These are phyloP conservation scores for Aphanomyces cochlioides DNA, from an alignment of 352 stramenopile genomes.

Conservation along the genomic window DNA sequence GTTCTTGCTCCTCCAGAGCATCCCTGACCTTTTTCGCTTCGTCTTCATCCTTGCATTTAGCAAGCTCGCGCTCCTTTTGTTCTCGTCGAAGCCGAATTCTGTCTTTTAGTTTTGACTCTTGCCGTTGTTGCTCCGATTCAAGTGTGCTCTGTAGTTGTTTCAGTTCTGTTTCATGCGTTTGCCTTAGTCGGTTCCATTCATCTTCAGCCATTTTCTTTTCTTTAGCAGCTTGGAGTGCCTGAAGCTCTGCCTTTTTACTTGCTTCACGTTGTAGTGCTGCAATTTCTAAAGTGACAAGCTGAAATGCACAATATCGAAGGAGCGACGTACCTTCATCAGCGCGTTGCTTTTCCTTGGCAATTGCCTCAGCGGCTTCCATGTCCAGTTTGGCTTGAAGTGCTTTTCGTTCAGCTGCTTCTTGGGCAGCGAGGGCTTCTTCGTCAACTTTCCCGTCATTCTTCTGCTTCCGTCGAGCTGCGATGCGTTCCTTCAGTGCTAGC, in stretches of 20 bases:
- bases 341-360: conserved; percentile 38
- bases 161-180: conserved; percentile 60
- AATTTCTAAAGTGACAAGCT: conserved; percentile 20
- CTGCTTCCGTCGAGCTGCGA: conserved; percentile 37
- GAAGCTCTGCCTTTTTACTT: conserved; percentile 10
- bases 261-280: conserved; percentile 23
- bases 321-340: conserved; percentile 17
- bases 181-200: conserved; percentile 51
- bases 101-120: conserved; percentile 57
- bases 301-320: conserved; percentile 16
- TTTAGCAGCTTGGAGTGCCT: conserved; percentile 16
- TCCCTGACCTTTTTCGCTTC: conserved; percentile 23
- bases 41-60: not conserved
- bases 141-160: conserved; percentile 43
- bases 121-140: conserved; percentile 49
- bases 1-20: conserved; percentile 24
- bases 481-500: conserved; percentile 47
- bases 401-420: conserved; percentile 38
- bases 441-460: conserved; percentile 36
- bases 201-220: conserved; percentile 49
- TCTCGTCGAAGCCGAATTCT: conserved; percentile 32
- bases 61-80: conserved; percentile 22
- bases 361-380: conserved; percentile 35
- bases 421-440: conserved; percentile 22
- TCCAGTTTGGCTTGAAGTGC: conserved; percentile 41